A percentile compares a stretch with the other conserved stretches of the same genome.
These are phyloP conservation scores for Berberis vulgaris DNA, from an alignment of 164 flowering plant genomes.

Conservation along the genomic window DNA sequence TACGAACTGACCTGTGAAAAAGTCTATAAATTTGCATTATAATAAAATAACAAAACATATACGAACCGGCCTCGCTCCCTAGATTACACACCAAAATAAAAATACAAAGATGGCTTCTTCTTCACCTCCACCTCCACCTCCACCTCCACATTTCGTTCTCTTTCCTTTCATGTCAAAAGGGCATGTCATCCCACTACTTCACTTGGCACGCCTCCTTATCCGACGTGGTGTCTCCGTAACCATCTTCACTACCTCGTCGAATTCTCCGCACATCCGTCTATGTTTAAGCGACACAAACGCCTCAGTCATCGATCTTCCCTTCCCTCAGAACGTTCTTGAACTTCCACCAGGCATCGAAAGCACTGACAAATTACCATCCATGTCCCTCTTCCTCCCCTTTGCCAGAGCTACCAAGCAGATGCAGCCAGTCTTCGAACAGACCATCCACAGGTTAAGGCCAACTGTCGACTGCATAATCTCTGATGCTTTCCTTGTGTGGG, in stretches of 20 bases:
- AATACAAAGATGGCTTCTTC: not conserved
- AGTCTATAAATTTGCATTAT: no score
- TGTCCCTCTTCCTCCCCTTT: conserved; percentile 20
- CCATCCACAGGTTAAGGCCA: conserved; percentile 7
- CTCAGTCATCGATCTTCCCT: not conserved
- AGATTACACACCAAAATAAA: no score
- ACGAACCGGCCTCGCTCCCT: no score
- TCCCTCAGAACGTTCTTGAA: not conserved
- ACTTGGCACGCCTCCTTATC: not conserved
- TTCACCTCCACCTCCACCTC: conserved; percentile 1
- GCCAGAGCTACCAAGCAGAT: conserved; percentile 13
- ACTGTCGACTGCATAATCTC: conserved; percentile 12
- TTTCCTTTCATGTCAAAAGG: conserved; percentile 9
- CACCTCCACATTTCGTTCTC: not conserved
- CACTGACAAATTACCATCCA: conserved; percentile 24
- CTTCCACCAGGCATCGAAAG: conserved; percentile 35
- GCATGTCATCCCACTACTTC: conserved; percentile 7
- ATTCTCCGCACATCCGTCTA: not conserved
- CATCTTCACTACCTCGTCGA: conserved; percentile 5
- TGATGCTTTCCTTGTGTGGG: conserved; percentile 21
- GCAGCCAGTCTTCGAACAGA: conserved; percentile 18
- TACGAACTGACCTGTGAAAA: no score
- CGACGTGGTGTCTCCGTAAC: not conserved
- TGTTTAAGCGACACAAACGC: not conserved
- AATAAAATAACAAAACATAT: no score